Percentiles rank a stretch among this genome's conserved stretches.
Conservation (phyloP, 192 early-diverging fungal genomes). For the Ambispora gerdemannii region DNA sequence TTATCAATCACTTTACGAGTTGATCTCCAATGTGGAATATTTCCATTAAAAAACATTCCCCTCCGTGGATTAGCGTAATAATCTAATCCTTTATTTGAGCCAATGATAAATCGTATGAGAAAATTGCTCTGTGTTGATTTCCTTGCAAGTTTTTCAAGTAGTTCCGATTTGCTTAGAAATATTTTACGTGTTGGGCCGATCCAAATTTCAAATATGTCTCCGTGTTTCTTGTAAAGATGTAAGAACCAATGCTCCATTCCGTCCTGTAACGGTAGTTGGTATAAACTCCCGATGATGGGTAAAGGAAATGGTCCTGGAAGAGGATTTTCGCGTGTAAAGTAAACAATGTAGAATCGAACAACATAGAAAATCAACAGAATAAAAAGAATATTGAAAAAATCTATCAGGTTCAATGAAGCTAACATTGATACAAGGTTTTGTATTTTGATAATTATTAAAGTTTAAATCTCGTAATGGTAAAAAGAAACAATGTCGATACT, state of each 20-base stretch:
- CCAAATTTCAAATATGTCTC: no score
- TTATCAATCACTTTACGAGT: not conserved
- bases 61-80: not conserved
- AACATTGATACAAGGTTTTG: no score
- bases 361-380: no score
- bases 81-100: constrained; percentile 1
- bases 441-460: no score
- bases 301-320: no score
- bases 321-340: no score
- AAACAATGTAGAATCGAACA: no score
- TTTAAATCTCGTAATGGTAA: no score
- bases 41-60: not conserved
- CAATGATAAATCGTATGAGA: not conserved
- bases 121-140: not conserved
- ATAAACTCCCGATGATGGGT: no score
- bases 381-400: no score
- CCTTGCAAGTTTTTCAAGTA: not conserved
- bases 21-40: not conserved
- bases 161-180: not conserved
- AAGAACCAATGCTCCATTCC: not conserved
- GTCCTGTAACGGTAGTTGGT: not conserved
- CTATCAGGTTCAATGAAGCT: no score
- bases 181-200: not conserved
- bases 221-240: not conserved
- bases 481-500: no score